These are phyloP conservation scores for Sclerotinia trifoliorum DNA, from an alignment of 2,329 filamentous ascomycete species.

Conservation along the genomic window DNA sequence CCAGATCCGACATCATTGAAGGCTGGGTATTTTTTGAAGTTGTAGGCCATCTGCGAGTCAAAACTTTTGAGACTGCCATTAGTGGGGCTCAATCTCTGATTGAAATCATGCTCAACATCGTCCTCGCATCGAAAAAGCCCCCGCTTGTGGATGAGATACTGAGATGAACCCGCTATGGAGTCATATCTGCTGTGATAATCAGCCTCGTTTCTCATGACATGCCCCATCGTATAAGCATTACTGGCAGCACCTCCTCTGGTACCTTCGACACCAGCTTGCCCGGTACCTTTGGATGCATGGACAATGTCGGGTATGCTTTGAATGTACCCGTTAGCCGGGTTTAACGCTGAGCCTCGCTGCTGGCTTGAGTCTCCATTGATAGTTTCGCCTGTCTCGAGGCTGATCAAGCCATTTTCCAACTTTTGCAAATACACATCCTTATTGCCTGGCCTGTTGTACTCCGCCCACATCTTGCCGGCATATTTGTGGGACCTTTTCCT, in stretches of 20 bases:
- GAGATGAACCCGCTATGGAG: not conserved
- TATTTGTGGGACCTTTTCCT: not conserved
- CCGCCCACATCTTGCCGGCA: slow-evolving; percentile 1
- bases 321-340: not conserved
- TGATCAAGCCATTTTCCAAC: not conserved
- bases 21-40: not conserved
- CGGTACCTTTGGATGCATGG: no score
- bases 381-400: slow-evolving; percentile 2
- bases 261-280: not conserved
- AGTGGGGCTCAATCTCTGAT: not conserved
- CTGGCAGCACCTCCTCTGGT: not conserved
- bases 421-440: not conserved
- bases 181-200: not conserved
- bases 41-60: not conserved
- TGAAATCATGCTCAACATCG: not conserved
- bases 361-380: not conserved
- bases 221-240: not conserved
- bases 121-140: not conserved
- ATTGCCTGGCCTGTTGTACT: not conserved
- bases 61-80: not conserved
- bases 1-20: no score
- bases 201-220: not conserved
- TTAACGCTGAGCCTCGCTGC: not conserved
- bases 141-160: not conserved
- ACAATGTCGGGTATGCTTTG: not conserved